Evolutionary conservation across 805 yeast species (phyloP), one percentile per base, ranked within the genome.

Genomic region (Schwanniomyces vanrijiae): DNA sequence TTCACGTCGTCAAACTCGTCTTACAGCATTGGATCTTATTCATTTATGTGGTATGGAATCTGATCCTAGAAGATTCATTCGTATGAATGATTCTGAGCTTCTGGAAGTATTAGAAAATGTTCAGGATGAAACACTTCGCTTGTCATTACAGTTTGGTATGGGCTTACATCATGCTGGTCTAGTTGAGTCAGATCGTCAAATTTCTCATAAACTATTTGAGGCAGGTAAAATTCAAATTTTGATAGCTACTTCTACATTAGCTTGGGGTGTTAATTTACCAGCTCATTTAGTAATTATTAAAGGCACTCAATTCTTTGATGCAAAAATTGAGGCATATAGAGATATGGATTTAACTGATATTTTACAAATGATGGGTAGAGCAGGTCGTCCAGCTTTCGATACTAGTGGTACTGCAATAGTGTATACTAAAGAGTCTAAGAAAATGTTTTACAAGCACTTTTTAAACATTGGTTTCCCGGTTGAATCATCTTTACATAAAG

Each of bases 211-310:
- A 55, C 65, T 86, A 33, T 86, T 86, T 64, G 89, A 85, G 47
- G 66, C 73, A n/a, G 83, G 80, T 38, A 85, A 84, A 60, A 78
- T 86, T 42, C 94, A 87, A 65, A 78, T 86, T 38, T 73, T 86
- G 50, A 74, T 87, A 33, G 91, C 92, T 1, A 86, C 94, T 0
- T 83, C 90, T n/a, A 87, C 92, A 1, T 74, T 87, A 52, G 92
- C 94, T 0, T 87, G 92, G 92, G 92, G 92, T 65, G 92, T 87
- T 40, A 87, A 86, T 56, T 72, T 87, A 52, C 92, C 92, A 1
- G 92, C 94, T 0, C 86, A 86, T 65, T 69, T 86, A 54, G 94
- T 86, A 13, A 80, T 86, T 38, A 84, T 86, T 54, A 86, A 86
- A 63, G 92, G 92, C 24, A 86, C 94, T 0, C 84, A 81, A 56